These are phyloP conservation scores for Melastoma malabathricum DNA, from an alignment of 345 rosid genomes.

Conservation along the genomic window DNA sequence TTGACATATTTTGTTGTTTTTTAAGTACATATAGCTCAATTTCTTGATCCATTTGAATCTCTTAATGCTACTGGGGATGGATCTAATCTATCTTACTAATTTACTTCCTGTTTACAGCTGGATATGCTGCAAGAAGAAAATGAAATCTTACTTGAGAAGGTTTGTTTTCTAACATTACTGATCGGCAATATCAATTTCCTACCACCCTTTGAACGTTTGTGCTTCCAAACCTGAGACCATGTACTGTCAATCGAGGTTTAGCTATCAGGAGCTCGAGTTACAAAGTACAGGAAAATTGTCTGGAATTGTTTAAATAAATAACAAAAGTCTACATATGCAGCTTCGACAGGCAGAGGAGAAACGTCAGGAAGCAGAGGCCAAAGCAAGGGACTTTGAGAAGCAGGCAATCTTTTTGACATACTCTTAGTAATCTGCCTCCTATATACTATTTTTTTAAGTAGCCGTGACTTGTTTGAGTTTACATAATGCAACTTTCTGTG, in stretches of 20 bases:
- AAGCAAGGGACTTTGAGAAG: slow-evolving; percentile 94
- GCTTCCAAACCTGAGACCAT: not conserved
- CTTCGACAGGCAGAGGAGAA: slow-evolving; percentile 74
- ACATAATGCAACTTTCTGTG: too few relatives aligned
- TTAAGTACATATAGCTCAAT: not conserved
- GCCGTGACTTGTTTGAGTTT: too few relatives aligned
- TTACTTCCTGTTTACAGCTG: slow-evolving; percentile 35
- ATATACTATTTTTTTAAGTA: not conserved
- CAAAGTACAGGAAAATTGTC: too few relatives aligned
- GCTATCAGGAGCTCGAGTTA: too few relatives aligned
- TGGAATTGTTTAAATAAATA: too few relatives aligned
- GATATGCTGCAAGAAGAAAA: slow-evolving; percentile 22
- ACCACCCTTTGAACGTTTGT: not conserved
- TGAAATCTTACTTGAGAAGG: slow-evolving; percentile 15
- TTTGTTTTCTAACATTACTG: slow-evolving; percentile 1
- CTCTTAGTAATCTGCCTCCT: not conserved
- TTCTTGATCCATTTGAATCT: slow-evolving; percentile 11
- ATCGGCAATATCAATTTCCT: not conserved
- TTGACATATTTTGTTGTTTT: too few relatives aligned
- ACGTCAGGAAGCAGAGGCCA: slow-evolving; percentile 77
- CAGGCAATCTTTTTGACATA: slow-evolving; percentile 30
- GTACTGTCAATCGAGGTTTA: too few relatives aligned
- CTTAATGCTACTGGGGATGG: slow-evolving; percentile 6
- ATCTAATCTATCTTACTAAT: slow-evolving; percentile 3
- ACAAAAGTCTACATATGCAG: slow-evolving; percentile 22